Percentiles rank a stretch among this genome's conserved stretches.
phyloP scores from a whole-genome alignment of 2,329 filamentous ascomycete species.

The Lasiodiplodia theobromae region DNA sequence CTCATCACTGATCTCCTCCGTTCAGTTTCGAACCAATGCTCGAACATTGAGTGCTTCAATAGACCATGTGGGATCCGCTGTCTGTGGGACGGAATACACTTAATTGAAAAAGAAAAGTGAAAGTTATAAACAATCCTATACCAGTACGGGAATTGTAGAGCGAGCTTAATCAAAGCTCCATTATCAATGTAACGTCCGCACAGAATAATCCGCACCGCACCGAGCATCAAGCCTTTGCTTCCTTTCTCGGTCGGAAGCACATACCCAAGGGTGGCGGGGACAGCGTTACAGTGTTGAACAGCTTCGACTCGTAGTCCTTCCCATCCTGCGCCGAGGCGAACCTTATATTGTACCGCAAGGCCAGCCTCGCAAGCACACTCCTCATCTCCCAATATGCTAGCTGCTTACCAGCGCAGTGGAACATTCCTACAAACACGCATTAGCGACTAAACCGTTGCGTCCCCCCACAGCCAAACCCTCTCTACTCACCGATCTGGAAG shows the following conservation, averaged over 20 bases:
- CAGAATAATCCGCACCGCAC: no score
- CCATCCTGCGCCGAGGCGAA: slow-evolving; percentile 49
- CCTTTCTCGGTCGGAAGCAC: slow-evolving; percentile 15
- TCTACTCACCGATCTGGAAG: slow-evolving; percentile 18
- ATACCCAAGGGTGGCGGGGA: slow-evolving; percentile 19
- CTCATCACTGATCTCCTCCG: no score
- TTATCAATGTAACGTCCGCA: no score
- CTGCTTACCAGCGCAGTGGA: slow-evolving; percentile 76
- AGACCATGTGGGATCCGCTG: no score
- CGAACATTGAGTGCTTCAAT: no score
- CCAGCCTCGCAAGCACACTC: slow-evolving; percentile 65
- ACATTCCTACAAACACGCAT: slow-evolving; percentile 61
- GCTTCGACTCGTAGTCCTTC: slow-evolving; percentile 39
- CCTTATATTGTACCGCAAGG: slow-evolving; percentile 68
- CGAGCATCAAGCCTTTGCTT: neutral
- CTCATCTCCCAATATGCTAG: slow-evolving; percentile 73
- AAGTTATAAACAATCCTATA: no score
- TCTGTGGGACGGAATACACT: no score
- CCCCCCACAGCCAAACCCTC: no score
- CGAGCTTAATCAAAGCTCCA: no score
- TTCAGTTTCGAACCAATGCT: no score
- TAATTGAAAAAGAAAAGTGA: no score
- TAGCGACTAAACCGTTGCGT: neutral
- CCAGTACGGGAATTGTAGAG: no score
- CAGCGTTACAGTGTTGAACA: slow-evolving; percentile 42